Evolutionary conservation across 257 asterid genomes (phyloP), one percentile per base, ranked within the genome.

Genomic region (Fraxinus pennsylvanica): DNA sequence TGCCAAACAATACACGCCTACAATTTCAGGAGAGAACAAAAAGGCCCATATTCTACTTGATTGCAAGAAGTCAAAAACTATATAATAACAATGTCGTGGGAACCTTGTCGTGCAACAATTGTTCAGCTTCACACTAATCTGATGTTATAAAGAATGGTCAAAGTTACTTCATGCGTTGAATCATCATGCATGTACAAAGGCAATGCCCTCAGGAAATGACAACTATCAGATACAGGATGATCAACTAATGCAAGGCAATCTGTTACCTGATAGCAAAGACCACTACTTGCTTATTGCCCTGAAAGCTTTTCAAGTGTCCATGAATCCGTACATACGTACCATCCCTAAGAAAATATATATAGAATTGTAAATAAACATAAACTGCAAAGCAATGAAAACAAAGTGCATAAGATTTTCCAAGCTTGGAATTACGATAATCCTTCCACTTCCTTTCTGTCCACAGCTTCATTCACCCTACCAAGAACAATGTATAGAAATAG

Each of bases 401-500:
- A 33, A 45, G 30, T 3, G 33, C 17, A 4, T 3, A 25, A 59
- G 32, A 69, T 39, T 74, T 74, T 8, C 13, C 12, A 67, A 79
- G 65, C 65, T 35, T 25, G 19, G 75, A 69, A 52, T 74, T 88
- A 96, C 98, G 21, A 74, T 50, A 93, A 70, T 52, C 43, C 85
- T 73, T 83, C 92, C 39, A 91, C 96, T 87, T 96, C 99, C 61
- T 82, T 85, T 66, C 86, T 82, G 77, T 96, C 97, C 63, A 81
- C 90, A 4, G 94, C 9, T 82, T 92, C 97, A 85, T 91, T 91
- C 36, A 91, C 79, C 99, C 99, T 95, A 87, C 80, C 86, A 83
- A 77, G 73, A 74, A 52, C 22, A 5, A 22, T 9, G 63, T 30
- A 66, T 15, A n/a, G 67, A 54, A 10, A 65, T 21, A 50, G 57